Evolutionary conservation across 2,329 filamentous ascomycete genomes (phyloP).

Genomic region (Ceratocystiopsis brevicomis): DNA sequence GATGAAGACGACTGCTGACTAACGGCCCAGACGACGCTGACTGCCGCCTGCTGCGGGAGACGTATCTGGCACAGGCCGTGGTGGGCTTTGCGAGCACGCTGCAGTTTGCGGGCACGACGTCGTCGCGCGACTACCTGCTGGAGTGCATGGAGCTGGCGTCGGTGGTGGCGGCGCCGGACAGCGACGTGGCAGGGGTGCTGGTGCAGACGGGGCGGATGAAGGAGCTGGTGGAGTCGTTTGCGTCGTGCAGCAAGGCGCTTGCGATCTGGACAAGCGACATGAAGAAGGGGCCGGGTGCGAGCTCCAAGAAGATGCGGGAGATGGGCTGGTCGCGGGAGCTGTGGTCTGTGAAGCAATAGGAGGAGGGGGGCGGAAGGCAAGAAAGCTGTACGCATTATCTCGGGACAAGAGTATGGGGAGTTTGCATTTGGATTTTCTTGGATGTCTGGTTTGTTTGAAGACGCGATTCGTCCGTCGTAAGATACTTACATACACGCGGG

Average conservation of each 20-base stretch:
- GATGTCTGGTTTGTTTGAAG: neutral
- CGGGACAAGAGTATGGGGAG: too few relatives aligned
- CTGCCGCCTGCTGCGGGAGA: slow-evolving; percentile 45
- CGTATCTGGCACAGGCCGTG: slow-evolving; percentile 71
- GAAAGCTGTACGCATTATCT: too few relatives aligned
- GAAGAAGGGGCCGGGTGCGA: slow-evolving; percentile 28
- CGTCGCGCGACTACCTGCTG: slow-evolving; percentile 59
- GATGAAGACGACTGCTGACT: neutral
- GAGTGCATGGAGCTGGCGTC: slow-evolving; percentile 76
- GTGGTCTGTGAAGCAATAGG: slow-evolving; percentile 34
- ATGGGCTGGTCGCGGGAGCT: slow-evolving; percentile 44
- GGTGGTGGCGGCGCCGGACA: slow-evolving; percentile 50
- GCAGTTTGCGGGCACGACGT: slow-evolving; percentile 55
- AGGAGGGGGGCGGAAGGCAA: neutral
- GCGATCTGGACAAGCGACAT: slow-evolving; percentile 32
- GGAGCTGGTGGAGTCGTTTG: slow-evolving; percentile 59
- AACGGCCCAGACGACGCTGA: slow-evolving; percentile 33
- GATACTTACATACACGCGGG: too few relatives aligned
- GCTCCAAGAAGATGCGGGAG: slow-evolving; percentile 40
- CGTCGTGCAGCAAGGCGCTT: slow-evolving; percentile 56
- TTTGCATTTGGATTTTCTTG: neutral
- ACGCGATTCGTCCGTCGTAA: too few relatives aligned
- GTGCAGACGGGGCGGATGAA: slow-evolving; percentile 47
- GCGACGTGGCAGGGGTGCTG: slow-evolving; percentile 47
- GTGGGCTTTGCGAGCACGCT: slow-evolving; percentile 69